Evolutionary conservation across 495 filamentous ascomycete genomes (phyloP).

Genomic region (Penicillium salamii): DNA sequence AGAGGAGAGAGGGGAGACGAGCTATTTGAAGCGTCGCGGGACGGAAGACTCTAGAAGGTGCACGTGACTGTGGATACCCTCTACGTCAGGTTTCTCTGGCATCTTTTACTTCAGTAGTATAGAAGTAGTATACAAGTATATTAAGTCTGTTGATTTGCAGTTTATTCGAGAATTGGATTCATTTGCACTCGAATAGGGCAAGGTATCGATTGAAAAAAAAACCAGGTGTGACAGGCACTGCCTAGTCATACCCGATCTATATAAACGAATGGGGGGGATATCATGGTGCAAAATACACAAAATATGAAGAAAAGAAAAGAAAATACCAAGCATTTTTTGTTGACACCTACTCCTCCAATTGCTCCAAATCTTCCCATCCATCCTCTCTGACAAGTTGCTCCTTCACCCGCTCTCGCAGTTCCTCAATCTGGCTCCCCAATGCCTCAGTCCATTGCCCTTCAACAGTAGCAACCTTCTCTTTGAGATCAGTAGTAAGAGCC

Average conservation of each 20-base stretch:
- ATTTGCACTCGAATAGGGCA: too few relatives aligned
- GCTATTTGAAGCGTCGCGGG: conserved; percentile 22
- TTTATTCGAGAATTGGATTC: too few relatives aligned
- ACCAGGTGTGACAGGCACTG: conserved; percentile 7
- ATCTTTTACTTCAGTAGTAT: background rate
- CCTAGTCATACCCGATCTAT: conserved; percentile 11
- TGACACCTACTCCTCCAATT: conserved; percentile 33
- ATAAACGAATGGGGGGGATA: conserved; percentile 32
- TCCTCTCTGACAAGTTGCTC: conserved; percentile 64
- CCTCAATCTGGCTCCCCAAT: conserved; percentile 57
- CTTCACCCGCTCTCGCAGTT: conserved; percentile 54
- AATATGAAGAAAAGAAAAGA: conserved; percentile 13
- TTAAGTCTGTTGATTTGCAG: too few relatives aligned
- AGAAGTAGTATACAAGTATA: too few relatives aligned
- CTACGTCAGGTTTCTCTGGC: background rate
- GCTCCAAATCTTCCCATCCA: conserved; percentile 69
- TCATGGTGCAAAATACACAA: conserved; percentile 20
- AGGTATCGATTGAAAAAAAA: conserved; percentile 3
- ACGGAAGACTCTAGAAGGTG: conserved; percentile 49
- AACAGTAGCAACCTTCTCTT: conserved; percentile 85
- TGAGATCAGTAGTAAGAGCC: conserved; percentile 76
- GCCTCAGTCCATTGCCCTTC: conserved; percentile 84
- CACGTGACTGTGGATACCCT: conserved; percentile 29
- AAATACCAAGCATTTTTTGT: conserved; percentile 3
- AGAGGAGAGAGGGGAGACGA: conserved; percentile 6